Evolutionary conservation across 2,329 filamentous ascomycete genomes (phyloP).

Genomic region (Phialocephala subalpina): DNA sequence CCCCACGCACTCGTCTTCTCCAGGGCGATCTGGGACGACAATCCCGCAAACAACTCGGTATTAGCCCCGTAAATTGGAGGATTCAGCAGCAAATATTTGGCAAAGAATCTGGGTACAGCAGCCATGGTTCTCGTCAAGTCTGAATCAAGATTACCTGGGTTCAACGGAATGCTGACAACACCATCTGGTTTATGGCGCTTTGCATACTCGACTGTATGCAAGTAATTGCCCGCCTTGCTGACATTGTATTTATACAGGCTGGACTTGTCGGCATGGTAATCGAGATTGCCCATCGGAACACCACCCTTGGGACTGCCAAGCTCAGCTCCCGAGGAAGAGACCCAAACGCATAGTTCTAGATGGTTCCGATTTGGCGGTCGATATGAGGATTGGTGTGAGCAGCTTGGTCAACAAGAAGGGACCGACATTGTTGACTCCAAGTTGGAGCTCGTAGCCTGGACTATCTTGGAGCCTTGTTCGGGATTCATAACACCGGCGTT

Average conservation of each 20-base stretch:
- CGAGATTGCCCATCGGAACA: constrained; percentile 38
- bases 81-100: constrained; percentile 23
- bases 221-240: constrained; percentile 40
- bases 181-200: constrained; percentile 33
- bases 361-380: constrained; percentile 40
- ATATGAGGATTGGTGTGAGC: constrained; percentile 44
- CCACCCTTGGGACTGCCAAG: constrained; percentile 29
- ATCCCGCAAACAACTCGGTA: constrained; percentile 41
- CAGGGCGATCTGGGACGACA: constrained; percentile 37
- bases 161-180: constrained; percentile 39
- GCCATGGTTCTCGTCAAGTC: constrained; percentile 28
- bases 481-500: constrained; percentile 51
- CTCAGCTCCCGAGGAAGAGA: constrained; percentile 42
- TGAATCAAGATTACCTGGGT: constrained; percentile 42
- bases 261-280: constrained; percentile 31
- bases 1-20: constrained; percentile 39
- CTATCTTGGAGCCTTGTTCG: constrained; percentile 43
- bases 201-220: constrained; percentile 36
- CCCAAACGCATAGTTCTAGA: constrained; percentile 45
- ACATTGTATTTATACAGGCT: constrained; percentile 35
- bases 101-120: constrained; percentile 22
- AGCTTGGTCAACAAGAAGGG: constrained; percentile 50
- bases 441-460: constrained; percentile 47
- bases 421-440: constrained; percentile 48
- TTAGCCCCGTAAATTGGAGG: constrained; percentile 40